Base-by-base conservation (phyloP, 2,329 filamentous ascomycete species). In the Orbilia quercus region DNA sequence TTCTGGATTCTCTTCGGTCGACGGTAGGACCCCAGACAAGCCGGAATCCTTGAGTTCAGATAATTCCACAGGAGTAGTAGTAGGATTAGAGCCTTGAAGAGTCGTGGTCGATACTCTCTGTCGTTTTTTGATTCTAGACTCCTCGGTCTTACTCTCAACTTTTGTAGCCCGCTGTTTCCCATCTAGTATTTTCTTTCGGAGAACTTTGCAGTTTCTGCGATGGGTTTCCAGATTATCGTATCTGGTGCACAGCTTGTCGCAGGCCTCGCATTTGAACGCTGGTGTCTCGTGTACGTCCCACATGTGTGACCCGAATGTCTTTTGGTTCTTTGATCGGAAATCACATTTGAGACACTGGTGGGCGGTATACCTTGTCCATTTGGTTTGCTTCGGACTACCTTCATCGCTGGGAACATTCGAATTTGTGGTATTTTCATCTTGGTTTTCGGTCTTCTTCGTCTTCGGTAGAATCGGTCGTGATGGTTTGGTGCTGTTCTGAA, bases 221-320 rank as follows among this genome's bases (percentile, higher is more conserved):
- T 64, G 59, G 2, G 31, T 14, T 20, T 2, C 7, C n/a, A 64
- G 7, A 16, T 64, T 64, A 18, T 64, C 59, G 3, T 38, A 12
- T 16, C 59, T 53, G 4, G 59, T 23, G 12, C 34, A 42, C 3
- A 7, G 16, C 25, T 45, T 31, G 9, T 31, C 36, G 47, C 59
- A 64, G 12, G 42, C 20, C 1, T 64, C 59, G 22, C 59, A 64
- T 11, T 22, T 2, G 47, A 53, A 54, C 9, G 11, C 14, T 23
- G 42, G 40, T 14, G 44, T 38, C 2, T 25, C 1, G 9, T 64
- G 34, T 6, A 11, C 16, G 12, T 53, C 7, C 20, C 14, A 50
- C 47, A 64, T 53, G 22, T 64, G 59, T 14, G 36, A 16, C 7
- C 59, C 59, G 22, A 44, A 64, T 14, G 1, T 7, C 34, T 16